Evolutionary conservation across 2,329 filamentous ascomycete genomes (phyloP), one percentile per base, ranked within the genome.

Genomic region (Neofusicoccum cordaticola): DNA sequence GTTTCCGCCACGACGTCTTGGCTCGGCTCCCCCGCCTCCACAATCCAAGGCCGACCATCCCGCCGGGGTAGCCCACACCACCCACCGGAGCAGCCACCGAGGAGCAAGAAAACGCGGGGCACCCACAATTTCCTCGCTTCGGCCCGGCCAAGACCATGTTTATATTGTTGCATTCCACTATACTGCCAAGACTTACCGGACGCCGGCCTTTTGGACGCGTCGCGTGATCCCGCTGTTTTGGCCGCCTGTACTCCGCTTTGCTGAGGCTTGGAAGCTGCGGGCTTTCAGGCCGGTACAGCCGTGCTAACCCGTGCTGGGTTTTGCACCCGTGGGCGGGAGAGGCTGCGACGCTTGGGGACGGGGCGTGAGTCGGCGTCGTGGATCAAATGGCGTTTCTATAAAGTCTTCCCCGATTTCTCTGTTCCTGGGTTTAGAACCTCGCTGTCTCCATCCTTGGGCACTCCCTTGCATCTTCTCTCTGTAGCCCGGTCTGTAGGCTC

Each of bases 81-180:
- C 27, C 53, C 53, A 58, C 53, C 53, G 53, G 53, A 58, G 27
- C 39, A 17, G 37, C 52, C 52, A 57, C 52, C 52, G 52, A 57
- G 37, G 34, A 56, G 22, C 4, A 56, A 22, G 35, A 53, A 45
- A 58, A 58, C 53, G 53, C 53, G 53, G 53, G 39, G 53, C 39
- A 58, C 13, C 53, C 22, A 19, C 53, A 58, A 44, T 27, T n/a
- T 45, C 27, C 37, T 56, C 37, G 52, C 52, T 56, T 42, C 53
- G 41, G 39, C 53, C 53, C 27, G 53, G 53, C 41, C 41, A 58
- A 45, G 27, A 7, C 53, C 22, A 31, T 31, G 6, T 34, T 34
- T 27, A 35, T 51, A 34, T 15, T n/a, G 8, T 8, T n/a, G 12
- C 19, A 12, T 51, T 35, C 35, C 17, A 9, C n/a, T 45, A 45